phyloP scores from a whole-genome alignment of 2,329 filamentous ascomycete genomes.

The Nemania serpens region DNA sequence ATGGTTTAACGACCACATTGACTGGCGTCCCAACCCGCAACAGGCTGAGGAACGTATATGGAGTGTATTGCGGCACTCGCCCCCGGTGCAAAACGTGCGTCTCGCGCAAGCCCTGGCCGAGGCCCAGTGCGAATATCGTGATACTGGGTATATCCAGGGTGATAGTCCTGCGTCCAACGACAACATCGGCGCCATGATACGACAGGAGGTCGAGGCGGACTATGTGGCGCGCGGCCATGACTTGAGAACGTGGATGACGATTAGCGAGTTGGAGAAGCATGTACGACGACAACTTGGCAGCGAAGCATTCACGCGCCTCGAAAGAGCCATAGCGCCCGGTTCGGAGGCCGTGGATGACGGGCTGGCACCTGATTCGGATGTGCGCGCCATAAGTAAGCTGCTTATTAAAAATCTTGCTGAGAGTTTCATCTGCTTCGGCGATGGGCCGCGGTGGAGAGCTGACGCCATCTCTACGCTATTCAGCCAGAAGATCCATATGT shows the following conservation, averaged over 20 bases:
- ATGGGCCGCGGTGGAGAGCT: conserved; percentile 37
- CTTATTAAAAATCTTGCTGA: conserved; percentile 30
- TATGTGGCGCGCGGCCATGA: conserved; percentile 27
- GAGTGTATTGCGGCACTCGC: conserved; percentile 28
- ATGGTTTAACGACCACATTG: conserved; percentile 14
- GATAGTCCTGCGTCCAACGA: conserved; percentile 19
- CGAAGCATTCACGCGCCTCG: conserved; percentile 26
- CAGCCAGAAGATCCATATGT: background rate
- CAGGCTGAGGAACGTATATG: conserved; percentile 22
- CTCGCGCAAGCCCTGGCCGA: conserved; percentile 34
- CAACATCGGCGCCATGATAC: conserved; percentile 15
- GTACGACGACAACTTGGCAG: conserved; percentile 28
- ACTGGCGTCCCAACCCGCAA: conserved; percentile 9
- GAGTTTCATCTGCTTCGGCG: conserved; percentile 36
- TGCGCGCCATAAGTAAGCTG: conserved; percentile 14
- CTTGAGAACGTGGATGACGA: conserved; percentile 28
- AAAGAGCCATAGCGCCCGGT: conserved; percentile 7
- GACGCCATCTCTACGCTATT: conserved; percentile 28
- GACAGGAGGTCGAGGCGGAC: conserved; percentile 22
- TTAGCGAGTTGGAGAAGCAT: conserved; percentile 30
- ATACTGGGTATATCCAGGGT: conserved; percentile 27
- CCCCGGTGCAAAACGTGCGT: conserved; percentile 25
- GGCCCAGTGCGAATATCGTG: conserved; percentile 31
- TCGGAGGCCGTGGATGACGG: background rate
- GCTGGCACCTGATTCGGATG: background rate